Percentiles rank a stretch among this genome's conserved stretches.
Evolutionary conservation across 352 stramenopile species (phyloP).

Genomic region (Blastocystis hominis): DNA sequence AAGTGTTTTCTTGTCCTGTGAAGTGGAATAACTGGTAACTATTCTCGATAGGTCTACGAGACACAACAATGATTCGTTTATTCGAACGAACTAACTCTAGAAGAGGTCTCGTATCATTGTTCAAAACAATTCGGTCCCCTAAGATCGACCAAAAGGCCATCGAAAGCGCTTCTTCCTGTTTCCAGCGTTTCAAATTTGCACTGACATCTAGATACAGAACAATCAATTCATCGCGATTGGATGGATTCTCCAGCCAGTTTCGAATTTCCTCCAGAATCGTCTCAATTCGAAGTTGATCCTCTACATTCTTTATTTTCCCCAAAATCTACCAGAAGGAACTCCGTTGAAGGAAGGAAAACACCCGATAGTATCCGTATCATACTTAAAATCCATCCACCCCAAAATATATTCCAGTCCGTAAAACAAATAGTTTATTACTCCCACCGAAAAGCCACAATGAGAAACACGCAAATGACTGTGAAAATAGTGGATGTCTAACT

Average conservation of each 20-base stretch:
- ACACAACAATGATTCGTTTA: conserved; percentile 30
- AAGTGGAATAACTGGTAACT: not conserved
- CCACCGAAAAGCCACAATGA: conserved; percentile 69
- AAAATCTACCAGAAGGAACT: conserved; percentile 62
- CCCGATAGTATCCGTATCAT: conserved; percentile 70
- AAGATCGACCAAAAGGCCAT: not conserved
- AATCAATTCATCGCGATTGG: conserved; percentile 36
- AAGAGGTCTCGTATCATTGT: not conserved
- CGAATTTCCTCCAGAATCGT: conserved; percentile 66
- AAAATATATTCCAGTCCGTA: conserved; percentile 66
- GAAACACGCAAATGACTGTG: conserved; percentile 67
- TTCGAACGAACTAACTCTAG: not conserved
- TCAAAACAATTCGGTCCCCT: not conserved
- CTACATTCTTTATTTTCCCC: conserved; percentile 5
- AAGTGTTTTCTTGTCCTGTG: not conserved
- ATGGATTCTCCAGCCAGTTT: conserved; percentile 64
- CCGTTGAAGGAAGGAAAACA: conserved; percentile 72
- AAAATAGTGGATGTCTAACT: conserved; percentile 74
- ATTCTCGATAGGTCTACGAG: not conserved
- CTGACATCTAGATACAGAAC: conserved; percentile 25
- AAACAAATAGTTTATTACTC: conserved; percentile 61
- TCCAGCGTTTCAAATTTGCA: conserved; percentile 40
- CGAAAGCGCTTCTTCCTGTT: not conserved
- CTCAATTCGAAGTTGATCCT: conserved; percentile 65
- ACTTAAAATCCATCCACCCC: conserved; percentile 69